Base-by-base conservation (phyloP, 176 grass and related monocot species). In the Tillandsia leiboldiana region DNA sequence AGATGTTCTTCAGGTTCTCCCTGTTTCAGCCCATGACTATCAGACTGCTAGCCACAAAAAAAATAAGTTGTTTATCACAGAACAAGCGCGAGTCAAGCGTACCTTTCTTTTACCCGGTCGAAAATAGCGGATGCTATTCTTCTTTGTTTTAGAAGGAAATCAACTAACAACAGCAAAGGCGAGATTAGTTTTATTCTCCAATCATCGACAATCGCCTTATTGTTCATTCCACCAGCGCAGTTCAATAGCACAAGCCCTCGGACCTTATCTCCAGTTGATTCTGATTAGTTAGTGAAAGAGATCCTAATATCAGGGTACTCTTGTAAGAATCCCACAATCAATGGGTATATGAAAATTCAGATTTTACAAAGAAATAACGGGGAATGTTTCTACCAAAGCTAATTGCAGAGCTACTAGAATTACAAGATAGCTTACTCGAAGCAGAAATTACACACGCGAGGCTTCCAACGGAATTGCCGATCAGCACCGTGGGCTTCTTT, bases 181-280 rank as follows among this genome's bases (percentile, higher is more conserved):
- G 87, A 71, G 62, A 93, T 66, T 42, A 93, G 26, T 75, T 93
- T 97, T 33, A 97, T 93, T 74, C 94, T 87, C 94, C 89, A 97
- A 70, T 97, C 94, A 33, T 97, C 94, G 2, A 97, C 94, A 52
- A 97, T 85, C 12, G 89, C 94, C 63, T 97, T 97, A 75, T 97
- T 97, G 86, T 99, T 93, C 89, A 99, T 92, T 51, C 89, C 89
- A 2, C 94, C 94, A 2, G 94, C 77, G 51, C 87, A 99, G 68
- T 99, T 99, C 12, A 99, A 73, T 26, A 99, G 87, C 2, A 93
- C 94, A 53, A 99, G 82, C 2, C 89, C 94, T 49, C 80, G 80
- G 9, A 99, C 84, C 26, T 77, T 69, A 20, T 82, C 77, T 77
- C 69, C 69, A 54, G 50, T 90, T 14, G 84, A 80, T 49, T 93